A percentile compares a stretch with the other conserved stretches of the same genome.
Evolutionary conservation across 495 filamentous ascomycete genomes (phyloP).

Genomic region (Penicillium psychrofluorescens): DNA sequence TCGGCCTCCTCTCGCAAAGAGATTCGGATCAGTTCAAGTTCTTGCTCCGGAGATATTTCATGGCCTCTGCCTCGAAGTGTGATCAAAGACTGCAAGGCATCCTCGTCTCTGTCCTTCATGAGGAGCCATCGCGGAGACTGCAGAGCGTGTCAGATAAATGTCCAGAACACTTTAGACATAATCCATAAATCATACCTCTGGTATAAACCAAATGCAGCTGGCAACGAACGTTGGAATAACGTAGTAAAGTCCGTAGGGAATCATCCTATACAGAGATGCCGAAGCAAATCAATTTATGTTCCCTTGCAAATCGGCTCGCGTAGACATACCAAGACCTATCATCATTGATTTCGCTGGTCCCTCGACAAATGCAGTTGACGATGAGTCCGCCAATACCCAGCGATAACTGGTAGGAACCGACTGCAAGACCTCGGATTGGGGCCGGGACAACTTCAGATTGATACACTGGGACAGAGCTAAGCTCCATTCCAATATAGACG

Average conservation of each 20-base stretch:
- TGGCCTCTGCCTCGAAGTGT: conserved; percentile 7
- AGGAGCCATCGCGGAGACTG: conserved; percentile 27
- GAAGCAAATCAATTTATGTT: no score
- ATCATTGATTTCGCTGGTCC: conserved; percentile 15
- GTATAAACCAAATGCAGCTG: conserved; percentile 24
- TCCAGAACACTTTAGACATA: no score
- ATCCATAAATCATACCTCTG: conserved; percentile 2
- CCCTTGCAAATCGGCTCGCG: no score
- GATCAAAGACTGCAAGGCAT: conserved; percentile 15
- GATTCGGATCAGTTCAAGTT: conserved; percentile 4
- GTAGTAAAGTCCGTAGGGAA: conserved; percentile 22
- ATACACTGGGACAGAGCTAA: conserved; percentile 23
- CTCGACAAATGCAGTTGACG: conserved; percentile 21
- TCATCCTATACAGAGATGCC: conserved; percentile 1
- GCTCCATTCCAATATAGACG: conserved; percentile 30
- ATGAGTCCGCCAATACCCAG: conserved; percentile 14
- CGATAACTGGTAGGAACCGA: conserved; percentile 22
- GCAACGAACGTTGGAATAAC: conserved; percentile 18
- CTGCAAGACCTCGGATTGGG: conserved; percentile 23
- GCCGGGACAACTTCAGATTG: conserved; percentile 26
- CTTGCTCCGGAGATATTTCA: conserved; percentile 5
- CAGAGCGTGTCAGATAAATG: no score
- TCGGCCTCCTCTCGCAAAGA: conserved; percentile 10
- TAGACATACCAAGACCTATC: conserved; percentile 16
- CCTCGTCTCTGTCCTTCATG: conserved; percentile 16